Evolutionary conservation across 331 rosid species (phyloP).

Genomic region (Malus hybrid): DNA sequence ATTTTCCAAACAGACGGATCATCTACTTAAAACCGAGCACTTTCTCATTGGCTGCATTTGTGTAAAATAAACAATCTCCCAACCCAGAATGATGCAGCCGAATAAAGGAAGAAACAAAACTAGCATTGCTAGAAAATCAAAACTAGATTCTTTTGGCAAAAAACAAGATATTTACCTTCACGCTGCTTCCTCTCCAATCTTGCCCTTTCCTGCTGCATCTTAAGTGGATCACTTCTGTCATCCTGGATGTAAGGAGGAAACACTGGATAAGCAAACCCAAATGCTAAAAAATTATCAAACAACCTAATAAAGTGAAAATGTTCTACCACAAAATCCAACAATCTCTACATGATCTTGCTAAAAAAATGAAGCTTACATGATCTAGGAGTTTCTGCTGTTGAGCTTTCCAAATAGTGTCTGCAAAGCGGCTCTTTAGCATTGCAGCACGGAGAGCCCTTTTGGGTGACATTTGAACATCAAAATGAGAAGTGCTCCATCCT

Average conservation of each 20-base stretch:
- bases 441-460: conserved; percentile 94
- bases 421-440: conserved; percentile 78
- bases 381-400: conserved; percentile 69
- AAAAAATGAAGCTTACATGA: conserved; percentile 32
- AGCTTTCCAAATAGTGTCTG: conserved; percentile 89
- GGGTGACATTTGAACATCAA: conserved; percentile 66
- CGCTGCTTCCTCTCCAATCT: conserved; percentile 62
- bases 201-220: conserved; percentile 62
- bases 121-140: neutral
- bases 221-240: conserved; percentile 54
- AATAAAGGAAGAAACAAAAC: neutral
- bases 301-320: neutral
- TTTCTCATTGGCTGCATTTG: no score
- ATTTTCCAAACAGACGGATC: neutral
- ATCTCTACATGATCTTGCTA: conserved; percentile 31
- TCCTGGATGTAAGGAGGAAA: conserved; percentile 36
- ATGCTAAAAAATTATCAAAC: neutral
- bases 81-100: no score
- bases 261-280: neutral
- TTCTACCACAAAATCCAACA: neutral
- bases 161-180: conserved; percentile 48
- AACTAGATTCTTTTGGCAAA: neutral
- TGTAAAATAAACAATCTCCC: no score
- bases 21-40: no score
- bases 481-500: conserved; percentile 43